phyloP scores from a whole-genome alignment of 1,139 yeast species.

The Lodderomyces metapsilosis region DNA sequence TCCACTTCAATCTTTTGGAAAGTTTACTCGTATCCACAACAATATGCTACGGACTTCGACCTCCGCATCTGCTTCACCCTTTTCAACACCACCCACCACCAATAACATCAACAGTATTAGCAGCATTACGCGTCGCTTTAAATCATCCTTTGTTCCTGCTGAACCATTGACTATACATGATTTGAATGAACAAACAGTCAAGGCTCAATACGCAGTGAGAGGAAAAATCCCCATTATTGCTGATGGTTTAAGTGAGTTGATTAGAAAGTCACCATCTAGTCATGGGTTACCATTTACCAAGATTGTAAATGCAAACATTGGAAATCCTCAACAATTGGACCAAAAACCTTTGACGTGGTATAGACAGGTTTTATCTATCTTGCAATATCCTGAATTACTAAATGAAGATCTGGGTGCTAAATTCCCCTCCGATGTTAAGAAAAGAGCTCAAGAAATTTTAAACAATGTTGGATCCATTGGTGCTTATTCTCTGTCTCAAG shows the following conservation, averaged over 20 bases:
- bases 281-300: conserved; percentile 70
- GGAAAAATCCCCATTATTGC: conserved; percentile 93
- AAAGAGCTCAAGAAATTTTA: conserved; percentile 64
- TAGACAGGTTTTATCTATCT: conserved; percentile 80
- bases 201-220: conserved; percentile 93
- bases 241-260: conserved; percentile 64
- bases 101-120: background rate
- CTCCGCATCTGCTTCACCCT: background rate
- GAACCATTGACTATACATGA: conserved; percentile 33
- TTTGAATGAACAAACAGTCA: conserved; percentile 69
- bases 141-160: conserved; percentile 21
- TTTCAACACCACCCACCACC: background rate
- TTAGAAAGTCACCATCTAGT: conserved; percentile 50
- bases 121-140: background rate
- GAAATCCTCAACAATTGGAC: conserved; percentile 95
- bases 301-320: conserved; percentile 88
- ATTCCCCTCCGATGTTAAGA: conserved; percentile 70
- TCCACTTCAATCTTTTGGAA: background rate
- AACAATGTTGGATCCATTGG: conserved; percentile 78
- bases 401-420: conserved; percentile 15
- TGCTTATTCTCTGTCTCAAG: conserved; percentile 93
- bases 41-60: background rate
- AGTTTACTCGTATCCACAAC: background rate
- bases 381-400: conserved; percentile 79
- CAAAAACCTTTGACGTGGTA: conserved; percentile 95